A percentile compares a stretch with the other conserved stretches of the same genome.
Conservation (phyloP, 805 yeast genomes). For the Komagataella kurtzmanii region DNA sequence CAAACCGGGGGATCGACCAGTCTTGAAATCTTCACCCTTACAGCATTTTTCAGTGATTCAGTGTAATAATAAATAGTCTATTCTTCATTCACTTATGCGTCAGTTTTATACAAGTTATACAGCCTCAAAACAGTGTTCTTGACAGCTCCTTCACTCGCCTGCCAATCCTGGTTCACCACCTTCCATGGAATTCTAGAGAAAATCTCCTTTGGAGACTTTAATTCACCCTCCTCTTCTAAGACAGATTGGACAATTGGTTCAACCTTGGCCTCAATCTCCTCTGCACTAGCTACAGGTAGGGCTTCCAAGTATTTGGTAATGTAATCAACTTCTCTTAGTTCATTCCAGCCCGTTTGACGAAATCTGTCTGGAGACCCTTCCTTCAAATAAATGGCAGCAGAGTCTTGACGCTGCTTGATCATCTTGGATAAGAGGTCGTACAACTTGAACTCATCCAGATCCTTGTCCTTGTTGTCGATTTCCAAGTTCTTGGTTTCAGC, state of each 20-base stretch:
- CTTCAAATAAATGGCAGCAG: constrained; percentile 22
- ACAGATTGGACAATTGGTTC: constrained; percentile 14
- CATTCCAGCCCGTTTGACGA: constrained; percentile 21
- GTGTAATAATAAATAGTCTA: neutral
- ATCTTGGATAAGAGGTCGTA: constrained; percentile 21
- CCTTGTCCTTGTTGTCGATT: constrained; percentile 14
- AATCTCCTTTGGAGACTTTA: constrained; percentile 12
- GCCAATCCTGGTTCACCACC: constrained; percentile 19
- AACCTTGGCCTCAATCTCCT: constrained; percentile 19
- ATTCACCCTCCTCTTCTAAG: constrained; percentile 7
- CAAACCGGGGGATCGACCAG: too few species aligned
- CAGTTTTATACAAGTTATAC: constrained; percentile 3
- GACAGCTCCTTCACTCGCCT: constrained; percentile 18
- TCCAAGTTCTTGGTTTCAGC: constrained; percentile 25
- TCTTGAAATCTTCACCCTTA: neutral
- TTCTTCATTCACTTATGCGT: neutral
- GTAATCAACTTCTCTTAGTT: constrained; percentile 22
- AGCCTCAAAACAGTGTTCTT: constrained; percentile 15
- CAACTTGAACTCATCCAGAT: constrained; percentile 17
- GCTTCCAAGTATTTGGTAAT: constrained; percentile 18
- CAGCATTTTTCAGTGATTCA: neutral
- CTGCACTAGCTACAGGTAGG: constrained; percentile 23
- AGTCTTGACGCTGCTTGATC: constrained; percentile 24
- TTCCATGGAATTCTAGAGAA: constrained; percentile 22
- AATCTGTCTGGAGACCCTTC: constrained; percentile 28